Evolutionary conservation across 306 rosid genomes (phyloP).

Genomic region (Malus sieversii): DNA sequence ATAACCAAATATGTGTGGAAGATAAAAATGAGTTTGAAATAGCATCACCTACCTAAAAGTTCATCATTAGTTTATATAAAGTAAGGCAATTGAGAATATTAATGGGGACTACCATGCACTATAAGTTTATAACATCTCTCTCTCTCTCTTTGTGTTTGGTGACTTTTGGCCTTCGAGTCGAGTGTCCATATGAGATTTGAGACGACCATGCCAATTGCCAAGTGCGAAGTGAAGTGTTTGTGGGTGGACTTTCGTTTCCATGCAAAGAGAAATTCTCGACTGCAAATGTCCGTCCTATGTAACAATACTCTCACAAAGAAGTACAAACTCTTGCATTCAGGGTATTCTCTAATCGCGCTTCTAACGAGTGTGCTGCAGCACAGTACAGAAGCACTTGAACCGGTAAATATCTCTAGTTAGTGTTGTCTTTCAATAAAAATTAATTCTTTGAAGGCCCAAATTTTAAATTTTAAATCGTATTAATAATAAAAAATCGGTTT

Average conservation of each 20-base stretch:
- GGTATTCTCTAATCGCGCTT: background rate
- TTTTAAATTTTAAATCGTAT: too few relatives aligned
- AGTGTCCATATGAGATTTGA: background rate
- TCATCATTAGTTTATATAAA: background rate
- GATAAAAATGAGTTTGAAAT: too few relatives aligned
- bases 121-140: too few relatives aligned
- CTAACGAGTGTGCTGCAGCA: background rate
- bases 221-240: background rate
- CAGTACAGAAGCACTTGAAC: too few relatives aligned
- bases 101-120: background rate
- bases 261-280: background rate
- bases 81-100: background rate
- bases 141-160: too few relatives aligned
- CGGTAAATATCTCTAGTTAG: too few relatives aligned
- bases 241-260: background rate
- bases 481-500: too few relatives aligned
- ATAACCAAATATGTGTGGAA: too few relatives aligned
- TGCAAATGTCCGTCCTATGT: too few relatives aligned
- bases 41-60: background rate
- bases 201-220: background rate
- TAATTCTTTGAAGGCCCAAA: too few relatives aligned
- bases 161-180: background rate
- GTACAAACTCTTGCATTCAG: background rate
- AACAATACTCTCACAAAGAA: too few relatives aligned
- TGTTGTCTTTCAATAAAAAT: too few relatives aligned